Evolutionary conservation across 2,329 filamentous ascomycete genomes (phyloP).

Genomic region (Ceratocystis variospora): DNA sequence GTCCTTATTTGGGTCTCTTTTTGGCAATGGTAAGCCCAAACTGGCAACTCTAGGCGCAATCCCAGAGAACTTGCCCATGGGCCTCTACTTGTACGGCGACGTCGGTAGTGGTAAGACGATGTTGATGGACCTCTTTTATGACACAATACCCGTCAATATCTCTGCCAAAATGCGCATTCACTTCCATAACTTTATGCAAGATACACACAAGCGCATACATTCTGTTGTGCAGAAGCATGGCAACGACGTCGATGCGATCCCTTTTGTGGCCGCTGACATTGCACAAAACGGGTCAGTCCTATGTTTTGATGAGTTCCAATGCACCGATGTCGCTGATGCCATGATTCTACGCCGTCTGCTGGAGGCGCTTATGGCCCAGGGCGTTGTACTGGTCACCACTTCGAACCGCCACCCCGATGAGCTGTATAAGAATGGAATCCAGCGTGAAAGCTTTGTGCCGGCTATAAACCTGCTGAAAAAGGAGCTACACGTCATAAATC

Average conservation of each 20-base stretch:
- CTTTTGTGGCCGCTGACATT: constrained; percentile 89
- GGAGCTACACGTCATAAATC: constrained; percentile 75
- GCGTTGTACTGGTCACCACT: constrained; percentile 91
- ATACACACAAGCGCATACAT: constrained; percentile 83
- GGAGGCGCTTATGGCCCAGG: constrained; percentile 85
- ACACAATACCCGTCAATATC: constrained; percentile 71
- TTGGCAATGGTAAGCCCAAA: constrained; percentile 33
- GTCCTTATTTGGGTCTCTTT: constrained; percentile 47
- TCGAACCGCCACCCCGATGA: constrained; percentile 95
- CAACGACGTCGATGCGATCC: constrained; percentile 77
- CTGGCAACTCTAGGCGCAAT: constrained; percentile 37
- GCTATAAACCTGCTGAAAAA: constrained; percentile 85
- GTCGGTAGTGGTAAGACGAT: constrained; percentile 98
- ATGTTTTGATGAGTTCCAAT: constrained; percentile 98
- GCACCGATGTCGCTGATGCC: constrained; percentile 93
- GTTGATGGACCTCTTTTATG: constrained; percentile 98
- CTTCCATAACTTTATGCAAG: constrained; percentile 99
- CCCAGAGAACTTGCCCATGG: constrained; percentile 64
- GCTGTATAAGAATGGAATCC: constrained; percentile 94
- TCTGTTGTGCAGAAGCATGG: constrained; percentile 80
- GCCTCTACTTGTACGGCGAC: constrained; percentile 89
- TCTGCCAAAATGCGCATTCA: constrained; percentile 81
- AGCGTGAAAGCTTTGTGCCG: constrained; percentile 86
- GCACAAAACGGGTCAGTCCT: constrained; percentile 72
- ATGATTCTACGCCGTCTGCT: constrained; percentile 89